phyloP scores from a whole-genome alignment of 2,329 filamentous ascomycete species.

The Tolypocladium guangdongense region DNA sequence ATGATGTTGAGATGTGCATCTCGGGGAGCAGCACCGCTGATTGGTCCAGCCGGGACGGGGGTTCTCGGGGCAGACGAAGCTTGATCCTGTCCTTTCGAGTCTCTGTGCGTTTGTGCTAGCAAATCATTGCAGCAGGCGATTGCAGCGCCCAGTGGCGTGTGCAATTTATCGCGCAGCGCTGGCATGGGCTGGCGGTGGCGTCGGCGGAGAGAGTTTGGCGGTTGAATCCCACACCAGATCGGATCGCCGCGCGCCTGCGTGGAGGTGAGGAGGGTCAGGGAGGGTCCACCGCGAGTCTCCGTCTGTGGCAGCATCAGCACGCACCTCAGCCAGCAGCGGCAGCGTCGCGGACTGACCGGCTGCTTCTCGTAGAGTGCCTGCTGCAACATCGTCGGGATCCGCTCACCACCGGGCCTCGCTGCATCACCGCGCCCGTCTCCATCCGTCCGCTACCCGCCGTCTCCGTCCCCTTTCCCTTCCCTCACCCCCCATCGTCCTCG shows the following conservation, averaged over 20 bases:
- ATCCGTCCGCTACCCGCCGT: not conserved
- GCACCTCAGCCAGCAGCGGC: not conserved
- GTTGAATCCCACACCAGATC: not conserved
- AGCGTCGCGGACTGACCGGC: not conserved
- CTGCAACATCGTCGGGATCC: constrained; percentile 5
- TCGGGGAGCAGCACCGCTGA: not conserved
- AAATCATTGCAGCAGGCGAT: not conserved
- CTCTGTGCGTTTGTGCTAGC: not conserved
- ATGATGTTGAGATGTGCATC: not conserved
- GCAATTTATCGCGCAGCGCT: not conserved
- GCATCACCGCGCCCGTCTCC: not conserved
- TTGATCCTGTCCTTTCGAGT: not conserved
- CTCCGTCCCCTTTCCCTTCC: not conserved
- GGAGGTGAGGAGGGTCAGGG: not conserved
- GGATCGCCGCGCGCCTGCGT: not conserved
- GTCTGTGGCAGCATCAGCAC: constrained; percentile 2
- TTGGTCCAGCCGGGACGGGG: not conserved
- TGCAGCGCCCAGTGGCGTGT: not conserved
- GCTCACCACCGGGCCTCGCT: constrained; percentile 1
- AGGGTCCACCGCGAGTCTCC: not conserved
- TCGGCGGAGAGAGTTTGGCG: not conserved
- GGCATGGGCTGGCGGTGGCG: not conserved
- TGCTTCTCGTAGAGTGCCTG: not conserved
- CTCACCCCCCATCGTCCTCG: not conserved
- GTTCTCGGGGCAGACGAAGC: not conserved